These are phyloP conservation scores for Caryopteris hybrid DNA, from an alignment of 305 asterid species.

Conservation along the genomic window DNA sequence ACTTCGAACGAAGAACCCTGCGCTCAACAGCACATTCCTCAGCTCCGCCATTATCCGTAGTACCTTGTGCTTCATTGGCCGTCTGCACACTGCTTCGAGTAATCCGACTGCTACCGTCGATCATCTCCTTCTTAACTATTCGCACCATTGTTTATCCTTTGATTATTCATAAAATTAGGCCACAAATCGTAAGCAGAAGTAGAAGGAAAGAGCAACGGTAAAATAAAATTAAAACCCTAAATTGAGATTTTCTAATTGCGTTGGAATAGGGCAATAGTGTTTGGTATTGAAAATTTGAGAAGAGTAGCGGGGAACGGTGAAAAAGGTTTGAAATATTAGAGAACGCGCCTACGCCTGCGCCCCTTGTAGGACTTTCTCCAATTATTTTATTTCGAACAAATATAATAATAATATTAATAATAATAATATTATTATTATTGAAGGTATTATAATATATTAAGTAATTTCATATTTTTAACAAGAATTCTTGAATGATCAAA, in stretches of 20 bases:
- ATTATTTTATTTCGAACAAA: too few relatives aligned
- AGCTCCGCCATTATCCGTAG: conserved; percentile 7
- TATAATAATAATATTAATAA: too few relatives aligned
- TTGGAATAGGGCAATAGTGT: background rate
- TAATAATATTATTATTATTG: too few relatives aligned
- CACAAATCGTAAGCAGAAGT: background rate
- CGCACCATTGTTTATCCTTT: conserved; percentile 19
- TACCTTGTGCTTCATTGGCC: conserved; percentile 15
- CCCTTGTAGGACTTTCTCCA: too few relatives aligned
- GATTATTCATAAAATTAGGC: conserved; percentile 17
- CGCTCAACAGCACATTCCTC: conserved; percentile 28
- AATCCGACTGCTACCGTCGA: conserved; percentile 17
- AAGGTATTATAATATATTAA: too few relatives aligned
- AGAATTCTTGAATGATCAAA: too few relatives aligned
- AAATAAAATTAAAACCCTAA: background rate
- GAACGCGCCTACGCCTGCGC: too few relatives aligned
- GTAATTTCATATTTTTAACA: too few relatives aligned
- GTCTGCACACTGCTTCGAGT: conserved; percentile 28
- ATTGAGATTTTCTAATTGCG: background rate
- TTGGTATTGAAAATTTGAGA: background rate
- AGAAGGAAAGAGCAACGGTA: background rate
- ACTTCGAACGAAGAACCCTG: conserved; percentile 45
- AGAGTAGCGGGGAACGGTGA: conserved; percentile 6
- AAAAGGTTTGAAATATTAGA: conserved; percentile 10
- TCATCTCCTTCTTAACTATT: conserved; percentile 27